Evolutionary conservation across 2,329 filamentous ascomycete genomes (phyloP).

Genomic region (Fusarium coicis): DNA sequence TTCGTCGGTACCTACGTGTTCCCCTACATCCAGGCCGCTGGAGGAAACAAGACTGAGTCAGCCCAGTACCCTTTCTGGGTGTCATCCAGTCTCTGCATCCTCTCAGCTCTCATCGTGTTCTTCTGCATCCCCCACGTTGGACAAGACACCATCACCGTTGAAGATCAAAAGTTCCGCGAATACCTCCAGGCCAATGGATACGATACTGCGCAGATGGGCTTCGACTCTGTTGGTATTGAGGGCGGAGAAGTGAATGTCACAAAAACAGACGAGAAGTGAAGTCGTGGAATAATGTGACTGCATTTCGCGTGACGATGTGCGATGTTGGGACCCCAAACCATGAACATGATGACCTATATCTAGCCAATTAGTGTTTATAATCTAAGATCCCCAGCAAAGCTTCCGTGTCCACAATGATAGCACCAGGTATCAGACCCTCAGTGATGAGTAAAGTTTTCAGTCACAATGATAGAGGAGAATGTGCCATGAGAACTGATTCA

Average conservation of each 20-base stretch:
- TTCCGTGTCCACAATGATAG: background rate
- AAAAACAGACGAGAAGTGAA: conserved; percentile 27
- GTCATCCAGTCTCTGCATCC: conserved; percentile 78
- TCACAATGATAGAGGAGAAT: background rate
- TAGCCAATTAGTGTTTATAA: background rate
- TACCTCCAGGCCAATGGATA: conserved; percentile 81
- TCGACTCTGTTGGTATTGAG: conserved; percentile 47
- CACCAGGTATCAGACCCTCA: too few species aligned
- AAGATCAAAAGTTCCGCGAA: conserved; percentile 79
- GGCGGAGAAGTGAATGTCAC: conserved; percentile 3
- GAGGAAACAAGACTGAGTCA: conserved; percentile 61
- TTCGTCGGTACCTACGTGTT: conserved; percentile 90
- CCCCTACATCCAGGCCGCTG: conserved; percentile 74
- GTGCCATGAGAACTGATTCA: too few species aligned
- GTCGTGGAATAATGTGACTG: too few species aligned
- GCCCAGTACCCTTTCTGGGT: conserved; percentile 94
- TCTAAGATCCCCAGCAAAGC: background rate
- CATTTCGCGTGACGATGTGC: background rate
- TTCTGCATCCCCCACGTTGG: conserved; percentile 80
- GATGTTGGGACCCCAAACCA: background rate
- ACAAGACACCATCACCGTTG: conserved; percentile 84
- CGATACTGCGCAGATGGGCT: conserved; percentile 70
- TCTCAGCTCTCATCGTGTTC: conserved; percentile 69
- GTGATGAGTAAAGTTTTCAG: background rate
- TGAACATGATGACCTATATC: background rate